phyloP scores from a whole-genome alignment of 2,329 filamentous ascomycete genomes.

The Lasiodiplodia sp. region DNA sequence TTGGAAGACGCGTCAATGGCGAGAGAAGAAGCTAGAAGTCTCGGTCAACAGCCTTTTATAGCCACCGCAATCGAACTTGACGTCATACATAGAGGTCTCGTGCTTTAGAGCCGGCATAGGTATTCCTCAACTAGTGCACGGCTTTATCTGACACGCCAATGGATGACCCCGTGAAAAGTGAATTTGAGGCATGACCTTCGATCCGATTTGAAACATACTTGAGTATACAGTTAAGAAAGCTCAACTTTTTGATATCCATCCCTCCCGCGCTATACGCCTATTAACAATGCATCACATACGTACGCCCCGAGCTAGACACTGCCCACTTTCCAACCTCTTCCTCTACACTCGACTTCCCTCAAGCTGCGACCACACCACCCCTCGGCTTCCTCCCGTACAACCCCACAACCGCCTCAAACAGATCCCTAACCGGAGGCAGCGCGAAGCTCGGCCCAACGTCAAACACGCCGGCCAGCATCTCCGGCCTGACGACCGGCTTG shows the following conservation, averaged over 20 bases:
- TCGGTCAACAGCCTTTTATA: too few relatives aligned
- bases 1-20: too few relatives aligned
- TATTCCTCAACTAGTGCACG: too few relatives aligned
- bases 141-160: too few relatives aligned
- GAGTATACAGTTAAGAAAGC: not conserved
- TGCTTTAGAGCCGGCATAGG: too few relatives aligned
- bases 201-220: not conserved
- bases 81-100: too few relatives aligned
- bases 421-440: constrained; percentile 74
- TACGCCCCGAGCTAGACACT: not conserved
- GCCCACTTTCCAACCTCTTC: not conserved
- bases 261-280: not conserved
- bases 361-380: constrained; percentile 8
- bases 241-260: not conserved
- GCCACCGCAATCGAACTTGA: too few relatives aligned
- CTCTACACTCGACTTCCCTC: not conserved
- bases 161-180: too few relatives aligned
- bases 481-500: constrained; percentile 69
- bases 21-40: too few relatives aligned
- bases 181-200: too few relatives aligned
- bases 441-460: constrained; percentile 73
- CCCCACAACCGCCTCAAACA: constrained; percentile 76
- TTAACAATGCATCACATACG: not conserved
- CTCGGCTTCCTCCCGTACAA: constrained; percentile 67
- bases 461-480: constrained; percentile 74